Evolutionary conservation across 805 yeast genomes (phyloP).

Genomic region (Ogataea polymorpha): DNA sequence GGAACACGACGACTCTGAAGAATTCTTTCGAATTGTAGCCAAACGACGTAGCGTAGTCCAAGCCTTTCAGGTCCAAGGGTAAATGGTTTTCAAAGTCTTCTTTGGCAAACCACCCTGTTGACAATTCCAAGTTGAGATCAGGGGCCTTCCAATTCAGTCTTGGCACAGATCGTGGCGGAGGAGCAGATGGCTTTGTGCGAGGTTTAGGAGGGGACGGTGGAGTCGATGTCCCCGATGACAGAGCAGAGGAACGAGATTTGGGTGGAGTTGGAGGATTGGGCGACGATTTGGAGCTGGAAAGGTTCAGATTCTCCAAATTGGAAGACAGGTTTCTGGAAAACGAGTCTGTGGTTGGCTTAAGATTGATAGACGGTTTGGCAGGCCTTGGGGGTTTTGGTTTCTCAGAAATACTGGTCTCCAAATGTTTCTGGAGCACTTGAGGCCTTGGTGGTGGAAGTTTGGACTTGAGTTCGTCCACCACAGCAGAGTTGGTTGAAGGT

Average conservation of each 20-base stretch:
- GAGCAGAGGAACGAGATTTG: conserved; percentile 27
- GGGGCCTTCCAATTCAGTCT: conserved; percentile 34
- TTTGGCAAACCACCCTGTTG: conserved; percentile 45
- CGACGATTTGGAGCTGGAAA: conserved; percentile 2
- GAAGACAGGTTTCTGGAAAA: conserved; percentile 4
- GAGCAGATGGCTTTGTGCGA: conserved; percentile 12
- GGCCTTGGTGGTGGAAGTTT: not conserved
- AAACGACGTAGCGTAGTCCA: conserved; percentile 33
- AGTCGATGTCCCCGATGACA: conserved; percentile 8
- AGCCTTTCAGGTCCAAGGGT: conserved; percentile 39
- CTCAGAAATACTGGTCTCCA: too few species aligned
- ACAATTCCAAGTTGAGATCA: conserved; percentile 40
- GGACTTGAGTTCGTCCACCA: not conserved
- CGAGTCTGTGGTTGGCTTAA: not conserved
- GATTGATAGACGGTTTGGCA: conserved; percentile 15
- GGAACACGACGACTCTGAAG: conserved; percentile 35
- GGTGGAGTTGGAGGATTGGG: conserved; percentile 30
- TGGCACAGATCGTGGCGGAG: conserved; percentile 12
- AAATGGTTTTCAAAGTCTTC: conserved; percentile 25
- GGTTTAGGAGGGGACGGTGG: conserved; percentile 16
- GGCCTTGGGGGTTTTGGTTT: conserved; percentile 25
- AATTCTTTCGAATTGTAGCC: conserved; percentile 29
- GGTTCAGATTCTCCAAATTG: conserved; percentile 6
- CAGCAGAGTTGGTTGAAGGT: not conserved
- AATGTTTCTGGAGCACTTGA: not conserved